phyloP scores from a whole-genome alignment of 108 stramenopile genomes.

The Cyclotella sp. region DNA sequence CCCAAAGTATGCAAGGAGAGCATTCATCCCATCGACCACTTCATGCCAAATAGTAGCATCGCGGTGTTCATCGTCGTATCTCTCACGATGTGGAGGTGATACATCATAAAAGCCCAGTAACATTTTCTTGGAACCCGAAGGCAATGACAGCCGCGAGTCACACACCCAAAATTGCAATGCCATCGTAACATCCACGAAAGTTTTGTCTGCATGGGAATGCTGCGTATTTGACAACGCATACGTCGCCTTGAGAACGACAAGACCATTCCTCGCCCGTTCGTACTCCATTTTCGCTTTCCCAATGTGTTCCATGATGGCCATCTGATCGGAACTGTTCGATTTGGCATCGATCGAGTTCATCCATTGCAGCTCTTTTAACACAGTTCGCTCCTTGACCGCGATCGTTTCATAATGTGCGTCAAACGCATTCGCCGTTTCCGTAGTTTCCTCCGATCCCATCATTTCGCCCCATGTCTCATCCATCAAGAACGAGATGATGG shows the following conservation, averaged over 20 bases:
- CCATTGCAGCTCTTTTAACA: slow-evolving; percentile 16
- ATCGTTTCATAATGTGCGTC: slow-evolving; percentile 9
- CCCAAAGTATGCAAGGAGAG: neutral
- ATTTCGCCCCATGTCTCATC: slow-evolving; percentile 60
- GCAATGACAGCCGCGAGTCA: slow-evolving; percentile 56
- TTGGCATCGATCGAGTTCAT: slow-evolving; percentile 41
- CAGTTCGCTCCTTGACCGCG: neutral
- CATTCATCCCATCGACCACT: neutral
- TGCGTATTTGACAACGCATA: slow-evolving; percentile 13
- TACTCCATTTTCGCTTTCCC: slow-evolving; percentile 53
- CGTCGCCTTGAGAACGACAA: slow-evolving; percentile 67
- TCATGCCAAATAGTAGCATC: neutral
- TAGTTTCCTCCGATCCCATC: neutral
- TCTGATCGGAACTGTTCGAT: slow-evolving; percentile 59
- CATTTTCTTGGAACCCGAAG: slow-evolving; percentile 62
- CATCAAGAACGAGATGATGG: slow-evolving; percentile 23
- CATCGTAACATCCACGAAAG: slow-evolving; percentile 63
- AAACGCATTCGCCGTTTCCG: neutral
- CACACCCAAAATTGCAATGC: slow-evolving; percentile 80
- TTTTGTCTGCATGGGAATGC: neutral
- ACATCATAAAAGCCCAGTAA: slow-evolving; percentile 80
- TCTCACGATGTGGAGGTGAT: neutral
- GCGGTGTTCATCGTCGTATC: neutral
- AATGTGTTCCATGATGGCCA: slow-evolving; percentile 58
- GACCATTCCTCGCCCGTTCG: slow-evolving; percentile 66